Evolutionary conservation across 495 filamentous ascomycete genomes (phyloP), one percentile per base, ranked within the genome.

Genomic region (Annulohypoxylon moriforme): DNA sequence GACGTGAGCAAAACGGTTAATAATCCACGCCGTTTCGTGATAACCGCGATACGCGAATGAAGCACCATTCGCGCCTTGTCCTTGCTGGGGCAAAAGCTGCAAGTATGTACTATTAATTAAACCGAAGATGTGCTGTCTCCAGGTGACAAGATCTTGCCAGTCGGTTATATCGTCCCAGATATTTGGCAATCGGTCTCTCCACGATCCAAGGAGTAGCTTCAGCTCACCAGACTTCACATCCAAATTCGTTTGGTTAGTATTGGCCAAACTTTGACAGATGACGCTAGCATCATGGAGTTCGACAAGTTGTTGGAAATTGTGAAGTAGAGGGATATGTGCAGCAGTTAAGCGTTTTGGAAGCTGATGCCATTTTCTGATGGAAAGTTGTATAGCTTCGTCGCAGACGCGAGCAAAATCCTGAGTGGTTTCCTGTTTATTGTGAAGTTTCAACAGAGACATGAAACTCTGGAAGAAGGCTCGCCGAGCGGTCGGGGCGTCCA

Each of bases 111-210:
- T 87, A 76, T 99, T 99, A 81, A 99, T 99, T 11, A 98, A 88
- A 56, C 94, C 91, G 83, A 99, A 99, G 69, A 99, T 96, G 80
- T 99, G 96, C 77, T 98, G 96, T 72, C 96, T 89, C 96, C 96
- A 99, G 1, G 96, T 98, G 18, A 99, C 96, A 20, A 99, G 85
- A 75, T 98, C 96, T 76, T 98, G 95, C 96, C 96, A 99, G 22
- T 94, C 92, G 73, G 97, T 97, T 81, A 99, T 99, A 76, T 99
- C 96, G 73, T 99, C 96, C 96, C 96, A 99, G 8, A 97, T 90
- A 73, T 99, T 99, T 1, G 96, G 96, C 50, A 99, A 82, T 20
- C 96, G 87, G 76, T 99, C 96, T 59, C 96, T 88, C 96, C 96
- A 99, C 9, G 95, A 96, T 33, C 92, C 92, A 7, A 99, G 88